Conservation (phyloP, 129 eudicot species). For the Artemisia annua region DNA sequence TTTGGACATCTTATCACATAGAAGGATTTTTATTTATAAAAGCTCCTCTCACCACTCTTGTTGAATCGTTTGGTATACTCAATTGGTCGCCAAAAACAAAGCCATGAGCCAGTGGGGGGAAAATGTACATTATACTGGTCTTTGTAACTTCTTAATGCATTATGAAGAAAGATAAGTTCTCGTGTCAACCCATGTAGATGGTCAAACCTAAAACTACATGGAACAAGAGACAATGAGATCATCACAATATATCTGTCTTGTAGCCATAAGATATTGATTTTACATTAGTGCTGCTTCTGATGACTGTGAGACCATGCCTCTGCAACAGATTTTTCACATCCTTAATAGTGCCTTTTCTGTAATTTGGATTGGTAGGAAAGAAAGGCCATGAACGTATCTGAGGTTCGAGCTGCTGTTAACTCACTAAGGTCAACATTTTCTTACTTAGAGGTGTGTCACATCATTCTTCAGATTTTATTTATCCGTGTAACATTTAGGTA, state of each 20-base stretch:
- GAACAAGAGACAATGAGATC: neutral
- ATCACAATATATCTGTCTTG: neutral
- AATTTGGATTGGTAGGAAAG: constrained; percentile 65
- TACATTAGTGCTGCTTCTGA: constrained; percentile 1
- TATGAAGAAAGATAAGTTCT: constrained; percentile 10
- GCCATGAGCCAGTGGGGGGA: too few relatives aligned
- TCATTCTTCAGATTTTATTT: neutral
- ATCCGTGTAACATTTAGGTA: too few relatives aligned
- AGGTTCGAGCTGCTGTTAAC: constrained; percentile 74
- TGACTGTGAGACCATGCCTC: constrained; percentile 17
- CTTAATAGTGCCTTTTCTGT: constrained; percentile 14
- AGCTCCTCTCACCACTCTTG: neutral
- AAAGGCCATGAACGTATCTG: constrained; percentile 64
- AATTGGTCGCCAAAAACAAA: too few relatives aligned
- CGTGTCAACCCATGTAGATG: constrained; percentile 8
- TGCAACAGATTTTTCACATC: constrained; percentile 2
- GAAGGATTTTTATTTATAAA: neutral
- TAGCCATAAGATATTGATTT: neutral
- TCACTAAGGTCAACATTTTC: constrained; percentile 79
- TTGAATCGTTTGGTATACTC: neutral
- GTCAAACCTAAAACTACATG: constrained; percentile 12
- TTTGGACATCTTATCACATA: too few relatives aligned
- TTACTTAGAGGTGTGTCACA: constrained; percentile 69
- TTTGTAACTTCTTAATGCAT: neutral
- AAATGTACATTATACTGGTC: too few relatives aligned